Evolutionary conservation across 2,329 filamentous ascomycete genomes (phyloP), one percentile per base, ranked within the genome.

Genomic region (Colletotrichum filicis): DNA sequence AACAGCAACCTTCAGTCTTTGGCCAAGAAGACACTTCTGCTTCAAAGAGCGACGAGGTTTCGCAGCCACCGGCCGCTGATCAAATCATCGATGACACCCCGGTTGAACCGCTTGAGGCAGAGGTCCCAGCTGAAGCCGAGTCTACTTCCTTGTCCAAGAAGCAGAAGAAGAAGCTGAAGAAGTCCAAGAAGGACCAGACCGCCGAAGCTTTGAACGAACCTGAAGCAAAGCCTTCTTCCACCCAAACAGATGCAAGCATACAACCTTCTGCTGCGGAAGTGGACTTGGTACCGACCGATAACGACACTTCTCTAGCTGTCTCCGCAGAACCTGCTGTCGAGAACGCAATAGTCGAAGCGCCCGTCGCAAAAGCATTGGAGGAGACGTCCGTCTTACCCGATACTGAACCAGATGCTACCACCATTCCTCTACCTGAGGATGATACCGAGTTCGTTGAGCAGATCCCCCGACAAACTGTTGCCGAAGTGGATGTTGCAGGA

Each of bases 81-180:
- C 66, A 64, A 32, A 35, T 46, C 26, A 14, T 55, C n/a, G 30
- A 49, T 4, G 59, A 73, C 22, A 24, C 55, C 35, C 6, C 28
- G 4, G 5, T 24, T 28, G 55, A 19, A 22, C 24, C 28, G 3
- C 37, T 14, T 24, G 60, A 55, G 16, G n/a, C 30, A 24, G 30
- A 35, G 32, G 19, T 55, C 19, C 42, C 24, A 22, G 65, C 35
- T 7, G 72, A 62, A 16, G 53, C 46, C 8, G 22, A 60, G 12
- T 61, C 68, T 55, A 59, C 61, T 12, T 52, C 66, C 6, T 64
- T 74, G 37, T 64, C 68, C 62, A 77, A 74, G 42, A 76, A 76
- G 59, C 71, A 81, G 14, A 77, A 71, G 66, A 77, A 76, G 66
- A 77, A 77, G 60, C 64, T 65, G 52, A 74, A 75, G 52, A 76